Base-by-base conservation (phyloP, 306 rosid genomes). In the Rosa multiflora region DNA sequence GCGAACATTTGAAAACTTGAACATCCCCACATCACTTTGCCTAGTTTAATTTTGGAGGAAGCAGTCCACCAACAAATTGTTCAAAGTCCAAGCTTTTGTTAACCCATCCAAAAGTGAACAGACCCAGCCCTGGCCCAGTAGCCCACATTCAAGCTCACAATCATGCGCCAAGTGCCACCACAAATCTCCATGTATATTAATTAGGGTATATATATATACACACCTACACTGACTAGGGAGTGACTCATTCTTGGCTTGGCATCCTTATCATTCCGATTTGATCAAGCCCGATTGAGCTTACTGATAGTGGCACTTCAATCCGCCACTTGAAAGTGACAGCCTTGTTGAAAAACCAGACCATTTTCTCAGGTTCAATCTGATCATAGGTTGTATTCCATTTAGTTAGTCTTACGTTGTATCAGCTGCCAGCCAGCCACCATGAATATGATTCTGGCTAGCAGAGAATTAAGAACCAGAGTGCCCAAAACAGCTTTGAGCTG, bases 361-460 rank as follows among this genome's bases (percentile, higher is more conserved):
- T 43, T 46, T 58, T 3, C 6, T 11, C 32, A 8, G 47, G 2
- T 56, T 40, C 52, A 58, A 29, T 23, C 40, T 43, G 18, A 32
- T 63, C 43, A 29, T 63, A 11, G 15, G 17, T 61, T 62, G 40
- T 13, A 6, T 29, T 67, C 59, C 14, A 6, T 29, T 40, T 21
- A 4, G 39, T 12, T 2, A 15, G 15, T 42, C 29, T 8, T 56
- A n/a, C 29, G 63, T 56, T 23, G 67, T 59, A 61, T 61, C 18
- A 61, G 67, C 21, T 11, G 18, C 63, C 40, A 62, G 39, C 18
- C 42, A 5, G 6, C 52, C 76, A 48, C 11, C 83, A 92, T 91
- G 96, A 79, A 82, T 26, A 80, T 73, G 81, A 23, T 88, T 84
- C 48, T 87, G 18, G 76, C 72, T 43, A 80, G 47, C 67, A 82